These are phyloP conservation scores for Schizochytrium sp. DNA, from an alignment of 108 stramenopile genomes.

Conservation along the genomic window DNA sequence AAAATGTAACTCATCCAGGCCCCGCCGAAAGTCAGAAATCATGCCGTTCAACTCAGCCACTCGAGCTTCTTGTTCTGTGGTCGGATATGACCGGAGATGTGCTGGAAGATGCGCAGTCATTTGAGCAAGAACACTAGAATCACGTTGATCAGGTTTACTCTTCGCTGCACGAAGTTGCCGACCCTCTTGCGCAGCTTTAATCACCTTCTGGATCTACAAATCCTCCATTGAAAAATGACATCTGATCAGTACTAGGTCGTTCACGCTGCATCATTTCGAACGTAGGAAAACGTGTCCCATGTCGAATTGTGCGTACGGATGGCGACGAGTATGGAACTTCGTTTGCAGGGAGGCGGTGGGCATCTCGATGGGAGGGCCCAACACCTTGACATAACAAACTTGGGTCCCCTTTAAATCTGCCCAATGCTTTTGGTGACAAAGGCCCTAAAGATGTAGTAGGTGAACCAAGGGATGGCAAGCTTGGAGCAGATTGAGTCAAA, in stretches of 20 bases:
- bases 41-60: constrained; percentile 58
- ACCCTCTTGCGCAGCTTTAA: constrained; percentile 23
- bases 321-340: constrained; percentile 53
- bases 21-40: background rate
- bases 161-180: background rate
- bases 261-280: constrained; percentile 53
- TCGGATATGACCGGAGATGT: constrained; percentile 22
- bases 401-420: background rate
- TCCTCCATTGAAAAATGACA: background rate
- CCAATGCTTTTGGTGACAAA: background rate
- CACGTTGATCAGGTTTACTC: background rate
- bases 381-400: background rate
- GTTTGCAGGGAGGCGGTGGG: constrained; percentile 5
- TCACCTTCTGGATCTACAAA: constrained; percentile 10
- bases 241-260: constrained; percentile 4
- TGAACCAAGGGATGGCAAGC: background rate
- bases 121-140: background rate
- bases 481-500: background rate
- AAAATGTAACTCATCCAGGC: constrained; percentile 12
- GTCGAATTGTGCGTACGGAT: constrained; percentile 8
- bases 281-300: constrained; percentile 28
- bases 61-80: constrained; percentile 42
- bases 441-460: background rate
- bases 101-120: constrained; percentile 30
- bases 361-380: background rate